Conservation (phyloP, 2,329 filamentous ascomycete genomes). For the Amauroascus niger region DNA sequence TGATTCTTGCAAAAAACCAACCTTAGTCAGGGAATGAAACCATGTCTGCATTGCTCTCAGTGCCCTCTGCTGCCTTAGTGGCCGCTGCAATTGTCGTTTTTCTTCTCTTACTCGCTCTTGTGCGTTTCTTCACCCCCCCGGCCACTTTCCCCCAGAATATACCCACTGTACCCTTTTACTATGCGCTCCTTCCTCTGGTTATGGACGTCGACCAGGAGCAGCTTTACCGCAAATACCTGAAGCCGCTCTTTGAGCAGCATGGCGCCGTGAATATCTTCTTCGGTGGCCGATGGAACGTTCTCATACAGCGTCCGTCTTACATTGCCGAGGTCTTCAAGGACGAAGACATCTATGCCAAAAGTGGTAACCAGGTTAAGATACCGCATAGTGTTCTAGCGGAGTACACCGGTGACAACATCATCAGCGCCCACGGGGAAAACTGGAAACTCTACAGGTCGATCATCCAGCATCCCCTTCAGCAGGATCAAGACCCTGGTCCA, state of each 20-base stretch:
- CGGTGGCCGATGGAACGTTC: constrained; percentile 41
- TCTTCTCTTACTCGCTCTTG: not conserved
- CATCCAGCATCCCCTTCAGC: constrained; percentile 32
- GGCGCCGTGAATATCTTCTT: constrained; percentile 44
- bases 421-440: constrained; percentile 30
- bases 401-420: constrained; percentile 36
- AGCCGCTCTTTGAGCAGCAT: constrained; percentile 20
- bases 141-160: not conserved
- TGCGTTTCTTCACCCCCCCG: not conserved
- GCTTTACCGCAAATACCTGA: not conserved
- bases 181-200: not conserved
- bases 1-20: no score
- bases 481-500: constrained; percentile 21
- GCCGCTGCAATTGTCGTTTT: not conserved
- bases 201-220: not conserved
- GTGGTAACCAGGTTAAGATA: constrained; percentile 37
- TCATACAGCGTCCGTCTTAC: constrained; percentile 39
- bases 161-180: not conserved
- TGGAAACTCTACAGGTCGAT: constrained; percentile 32
- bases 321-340: constrained; percentile 34
- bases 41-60: not conserved
- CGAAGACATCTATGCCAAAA: constrained; percentile 28
- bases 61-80: not conserved
- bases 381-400: constrained; percentile 33
- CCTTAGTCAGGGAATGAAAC: no score